These are phyloP conservation scores for Penicillium soppii DNA, from an alignment of 495 filamentous ascomycete species.

Conservation along the genomic window DNA sequence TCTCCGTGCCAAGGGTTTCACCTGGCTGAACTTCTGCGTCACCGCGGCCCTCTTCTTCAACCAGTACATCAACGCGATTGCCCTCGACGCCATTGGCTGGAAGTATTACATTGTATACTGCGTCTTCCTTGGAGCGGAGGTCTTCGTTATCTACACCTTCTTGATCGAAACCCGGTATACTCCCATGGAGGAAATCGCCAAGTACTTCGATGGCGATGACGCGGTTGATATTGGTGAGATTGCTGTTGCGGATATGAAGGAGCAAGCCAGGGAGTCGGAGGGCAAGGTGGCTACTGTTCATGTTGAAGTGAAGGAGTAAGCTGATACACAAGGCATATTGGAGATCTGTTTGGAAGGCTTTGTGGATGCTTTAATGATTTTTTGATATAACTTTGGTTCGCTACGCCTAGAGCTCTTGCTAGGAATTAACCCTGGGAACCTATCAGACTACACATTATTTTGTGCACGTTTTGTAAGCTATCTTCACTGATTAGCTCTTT, in stretches of 20 bases:
- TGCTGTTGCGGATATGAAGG: constrained; percentile 6
- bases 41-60: constrained; percentile 53
- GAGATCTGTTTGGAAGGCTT: too few species aligned
- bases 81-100: constrained; percentile 55
- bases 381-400: too few species aligned
- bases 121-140: constrained; percentile 57
- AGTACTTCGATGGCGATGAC: constrained; percentile 56
- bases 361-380: too few species aligned
- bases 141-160: constrained; percentile 61
- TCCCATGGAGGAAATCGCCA: constrained; percentile 63
- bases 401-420: too few species aligned
- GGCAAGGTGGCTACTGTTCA: neutral
- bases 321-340: too few species aligned
- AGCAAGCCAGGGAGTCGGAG: constrained; percentile 5
- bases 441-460: too few species aligned
- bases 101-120: constrained; percentile 65
- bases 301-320: constrained; percentile 3
- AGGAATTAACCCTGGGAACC: too few species aligned
- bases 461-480: too few species aligned
- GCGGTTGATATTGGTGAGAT: constrained; percentile 2
- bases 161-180: constrained; percentile 64
- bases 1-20: constrained; percentile 68
- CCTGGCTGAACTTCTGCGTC: constrained; percentile 60
- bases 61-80: constrained; percentile 59
- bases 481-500: too few species aligned